Evolutionary conservation across 257 asterid genomes (phyloP).

Genomic region (Nicotiana paniculata): DNA sequence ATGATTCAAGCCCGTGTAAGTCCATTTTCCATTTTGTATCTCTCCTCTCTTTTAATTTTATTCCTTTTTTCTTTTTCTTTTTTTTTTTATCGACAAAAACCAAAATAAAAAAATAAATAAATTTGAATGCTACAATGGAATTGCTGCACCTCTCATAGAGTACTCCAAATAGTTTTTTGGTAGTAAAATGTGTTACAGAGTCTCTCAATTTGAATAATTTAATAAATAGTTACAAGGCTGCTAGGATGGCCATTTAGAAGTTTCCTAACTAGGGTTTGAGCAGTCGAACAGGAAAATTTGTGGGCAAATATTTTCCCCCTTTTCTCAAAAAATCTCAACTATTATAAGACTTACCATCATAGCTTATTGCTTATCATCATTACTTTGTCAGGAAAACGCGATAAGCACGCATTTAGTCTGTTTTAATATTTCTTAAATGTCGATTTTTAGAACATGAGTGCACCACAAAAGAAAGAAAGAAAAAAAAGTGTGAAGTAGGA

Average conservation of each 20-base stretch:
- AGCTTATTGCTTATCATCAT: not conserved
- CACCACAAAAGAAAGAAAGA: too few relatives aligned
- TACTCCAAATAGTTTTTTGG: not conserved
- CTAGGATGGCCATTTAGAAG: not conserved
- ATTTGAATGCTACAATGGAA: not conserved
- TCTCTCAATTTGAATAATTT: not conserved
- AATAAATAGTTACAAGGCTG: not conserved
- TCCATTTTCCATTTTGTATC: not conserved
- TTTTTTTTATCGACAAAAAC: too few relatives aligned
- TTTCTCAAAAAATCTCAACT: not conserved
- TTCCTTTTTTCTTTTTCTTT: not conserved
- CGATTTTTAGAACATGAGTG: too few relatives aligned
- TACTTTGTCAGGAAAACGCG: not conserved
- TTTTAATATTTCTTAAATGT: not conserved
- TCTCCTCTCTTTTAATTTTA: not conserved
- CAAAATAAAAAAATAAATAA: too few relatives aligned
- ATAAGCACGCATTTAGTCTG: not conserved
- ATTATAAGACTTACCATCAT: not conserved
- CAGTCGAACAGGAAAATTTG: not conserved
- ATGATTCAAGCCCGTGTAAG: slow-evolving; percentile 55
- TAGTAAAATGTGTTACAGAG: not conserved
- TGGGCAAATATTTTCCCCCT: not conserved
- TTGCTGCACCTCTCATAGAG: not conserved
- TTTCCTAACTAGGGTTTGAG: not conserved
- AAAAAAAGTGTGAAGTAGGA: too few relatives aligned